Base-by-base conservation (phyloP, 2,329 filamentous ascomycete genomes). In the Trichoderma sp. region DNA sequence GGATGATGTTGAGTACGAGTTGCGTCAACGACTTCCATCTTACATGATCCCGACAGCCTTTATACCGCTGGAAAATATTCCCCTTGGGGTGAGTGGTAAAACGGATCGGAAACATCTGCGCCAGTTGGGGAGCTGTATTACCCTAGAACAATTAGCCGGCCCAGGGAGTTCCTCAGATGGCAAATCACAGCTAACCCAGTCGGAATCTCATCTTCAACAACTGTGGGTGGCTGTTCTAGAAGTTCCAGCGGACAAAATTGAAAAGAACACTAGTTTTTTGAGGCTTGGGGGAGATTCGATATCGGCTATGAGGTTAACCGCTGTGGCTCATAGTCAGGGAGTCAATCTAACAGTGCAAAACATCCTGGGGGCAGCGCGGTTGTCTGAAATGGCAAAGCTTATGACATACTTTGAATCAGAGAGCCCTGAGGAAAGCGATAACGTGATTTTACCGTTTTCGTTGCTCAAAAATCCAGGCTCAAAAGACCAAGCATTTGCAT, bases 201-300 rank as follows among this genome's bases (percentile, higher is more conserved):
- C 18, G 41, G 53, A 67, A 21, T 50, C 24, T 53, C 38, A 45
- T 50, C 50, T 74, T n/a, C 38, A 11, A 38, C 9, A 74, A 29
- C 18, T 74, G 27, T 74, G 71, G 71, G 21, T 24, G 16, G 24
- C 64, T 53, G 29, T 64, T 38, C 71, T 74, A 27, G 62, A 29
- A 53, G 18, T 50, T 33, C 18, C 63, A 56, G 29, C n/a, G 9
- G 71, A 74, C 4, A 66, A 45, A 35, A 66, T 74, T 38, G 21
- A 12, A 9, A 59, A 41, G 3, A 74, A 18, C 9, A 53, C 33
- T 24, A 74, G 71, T 29, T 74, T 74, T 59, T 53, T 74, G 27
- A 31, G 60, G 7, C 60, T 66, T 74, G 71, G 71, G 7, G 62
- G 63, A 27, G 63, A 66, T 38, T 74, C 71, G 5, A 74, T 74